phyloP scores from a whole-genome alignment of 345 rosid genomes.

The Jatropha curcas region DNA sequence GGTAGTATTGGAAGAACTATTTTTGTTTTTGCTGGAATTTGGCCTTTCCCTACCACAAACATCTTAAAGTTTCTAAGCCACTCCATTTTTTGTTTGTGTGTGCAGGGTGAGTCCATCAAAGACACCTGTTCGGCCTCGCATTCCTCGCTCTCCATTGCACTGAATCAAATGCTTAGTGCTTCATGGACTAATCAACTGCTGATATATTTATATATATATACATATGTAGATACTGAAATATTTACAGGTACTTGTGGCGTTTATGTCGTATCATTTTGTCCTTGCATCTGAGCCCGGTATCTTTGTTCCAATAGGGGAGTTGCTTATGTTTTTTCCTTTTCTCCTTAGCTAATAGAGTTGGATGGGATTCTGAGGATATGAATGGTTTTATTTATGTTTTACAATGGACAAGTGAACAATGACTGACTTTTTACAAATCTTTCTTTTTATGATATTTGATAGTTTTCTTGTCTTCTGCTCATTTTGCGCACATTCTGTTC shows the following conservation, averaged over 20 bases:
- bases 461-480: too few species aligned
- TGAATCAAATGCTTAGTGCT: slow-evolving; percentile 19
- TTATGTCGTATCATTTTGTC: slow-evolving; percentile 21
- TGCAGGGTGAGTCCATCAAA: slow-evolving; percentile 98
- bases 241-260: slow-evolving; percentile 37
- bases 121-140: slow-evolving; percentile 93
- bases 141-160: slow-evolving; percentile 41
- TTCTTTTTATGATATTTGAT: not conserved
- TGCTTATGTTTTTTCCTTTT: slow-evolving; percentile 22
- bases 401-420: not conserved
- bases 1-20: slow-evolving; percentile 40
- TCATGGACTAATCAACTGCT: slow-evolving; percentile 29
- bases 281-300: slow-evolving; percentile 33
- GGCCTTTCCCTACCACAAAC: not conserved
- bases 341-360: slow-evolving; percentile 32
- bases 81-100: not conserved
- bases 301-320: slow-evolving; percentile 30
- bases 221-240: slow-evolving; percentile 27
- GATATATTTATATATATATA: slow-evolving; percentile 22
- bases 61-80: not conserved
- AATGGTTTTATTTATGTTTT: slow-evolving; percentile 37
- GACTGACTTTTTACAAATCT: not conserved
- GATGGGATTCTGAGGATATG: slow-evolving; percentile 40
- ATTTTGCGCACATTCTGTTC: too few species aligned
- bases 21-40: not conserved